These are phyloP conservation scores for Termitomyces sp. DNA, from an alignment of 768 basidiomycete genomes.

Conservation along the genomic window DNA sequence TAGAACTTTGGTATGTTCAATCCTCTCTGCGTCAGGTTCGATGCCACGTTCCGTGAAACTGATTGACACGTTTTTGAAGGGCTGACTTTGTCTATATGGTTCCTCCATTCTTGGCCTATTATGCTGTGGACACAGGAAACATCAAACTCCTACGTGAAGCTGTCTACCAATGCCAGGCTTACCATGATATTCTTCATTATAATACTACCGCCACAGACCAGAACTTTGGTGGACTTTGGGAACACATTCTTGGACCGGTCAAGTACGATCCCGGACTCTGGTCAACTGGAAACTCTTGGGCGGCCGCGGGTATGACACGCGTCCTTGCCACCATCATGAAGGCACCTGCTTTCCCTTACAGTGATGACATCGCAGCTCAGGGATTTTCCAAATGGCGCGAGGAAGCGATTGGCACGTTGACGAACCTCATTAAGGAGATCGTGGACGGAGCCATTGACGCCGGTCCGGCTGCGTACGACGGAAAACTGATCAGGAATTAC, in stretches of 20 bases:
- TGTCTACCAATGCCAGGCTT: slow-evolving; percentile 43
- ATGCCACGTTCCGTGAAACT: neutral
- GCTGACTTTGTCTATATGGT: slow-evolving; percentile 55
- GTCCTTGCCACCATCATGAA: slow-evolving; percentile 46
- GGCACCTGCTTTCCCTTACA: slow-evolving; percentile 16
- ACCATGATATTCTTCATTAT: slow-evolving; percentile 36
- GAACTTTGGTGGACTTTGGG: slow-evolving; percentile 14
- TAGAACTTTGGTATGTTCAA: neutral
- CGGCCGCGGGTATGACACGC: slow-evolving; percentile 61
- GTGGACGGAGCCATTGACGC: slow-evolving; percentile 17
- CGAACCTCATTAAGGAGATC: slow-evolving; percentile 20
- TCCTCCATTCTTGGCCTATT: slow-evolving; percentile 54
- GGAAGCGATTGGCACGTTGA: slow-evolving; percentile 11
- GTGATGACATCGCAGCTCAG: neutral
- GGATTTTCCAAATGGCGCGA: slow-evolving; percentile 7
- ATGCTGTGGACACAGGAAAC: slow-evolving; percentile 32
- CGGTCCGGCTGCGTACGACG: slow-evolving; percentile 5
- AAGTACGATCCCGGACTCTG: slow-evolving; percentile 34
- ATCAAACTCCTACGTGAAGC: slow-evolving; percentile 31
- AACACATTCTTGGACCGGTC: slow-evolving; percentile 34
- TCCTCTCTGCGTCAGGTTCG: neutral
- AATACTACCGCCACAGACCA: slow-evolving; percentile 14
- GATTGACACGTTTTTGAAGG: slow-evolving; percentile 21
- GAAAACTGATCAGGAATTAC: slow-evolving; percentile 15
- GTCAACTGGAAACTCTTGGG: slow-evolving; percentile 67